Evolutionary conservation across 805 yeast genomes (phyloP).

Genomic region (Kodamaea hsintzibuensis): DNA sequence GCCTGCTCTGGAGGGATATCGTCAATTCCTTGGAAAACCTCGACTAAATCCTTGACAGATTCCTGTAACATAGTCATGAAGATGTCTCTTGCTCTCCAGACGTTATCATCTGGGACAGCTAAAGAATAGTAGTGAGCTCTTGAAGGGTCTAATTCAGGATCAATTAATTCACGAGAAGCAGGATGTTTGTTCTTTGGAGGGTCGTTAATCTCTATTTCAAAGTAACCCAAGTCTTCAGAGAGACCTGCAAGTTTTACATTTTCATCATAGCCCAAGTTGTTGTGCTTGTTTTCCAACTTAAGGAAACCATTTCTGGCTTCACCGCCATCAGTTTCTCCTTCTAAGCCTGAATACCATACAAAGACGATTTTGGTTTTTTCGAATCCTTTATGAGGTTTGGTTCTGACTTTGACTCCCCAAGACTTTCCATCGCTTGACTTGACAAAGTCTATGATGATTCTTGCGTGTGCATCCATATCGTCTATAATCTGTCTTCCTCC

Average conservation of each 20-base stretch:
- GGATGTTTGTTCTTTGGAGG: constrained; percentile 49
- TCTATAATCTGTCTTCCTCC: constrained; percentile 82
- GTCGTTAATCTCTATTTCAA: constrained; percentile 59
- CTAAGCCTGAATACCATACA: constrained; percentile 78
- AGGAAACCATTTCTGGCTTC: constrained; percentile 22
- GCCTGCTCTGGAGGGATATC: constrained; percentile 49
- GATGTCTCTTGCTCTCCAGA: constrained; percentile 80
- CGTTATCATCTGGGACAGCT: constrained; percentile 65
- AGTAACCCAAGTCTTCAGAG: constrained; percentile 67
- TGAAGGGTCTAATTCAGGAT: constrained; percentile 54
- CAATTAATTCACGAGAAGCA: constrained; percentile 21
- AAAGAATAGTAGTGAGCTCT: constrained; percentile 67
- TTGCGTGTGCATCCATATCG: constrained; percentile 65
- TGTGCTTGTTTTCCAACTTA: constrained; percentile 24
- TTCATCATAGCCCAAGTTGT: constrained; percentile 34
- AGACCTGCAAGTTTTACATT: constrained; percentile 42
- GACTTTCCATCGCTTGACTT: constrained; percentile 68
- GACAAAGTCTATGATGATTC: constrained; percentile 69
- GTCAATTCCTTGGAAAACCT: constrained; percentile 21
- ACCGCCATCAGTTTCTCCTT: constrained; percentile 43
- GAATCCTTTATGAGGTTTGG: constrained; percentile 56
- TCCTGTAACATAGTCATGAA: constrained; percentile 71
- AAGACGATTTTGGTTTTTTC: constrained; percentile 58
- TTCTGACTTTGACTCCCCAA: constrained; percentile 78
- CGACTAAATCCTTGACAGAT: constrained; percentile 51